Conservation (phyloP, 768 basidiomycete genomes). For the Coprinopsis sp. region DNA sequence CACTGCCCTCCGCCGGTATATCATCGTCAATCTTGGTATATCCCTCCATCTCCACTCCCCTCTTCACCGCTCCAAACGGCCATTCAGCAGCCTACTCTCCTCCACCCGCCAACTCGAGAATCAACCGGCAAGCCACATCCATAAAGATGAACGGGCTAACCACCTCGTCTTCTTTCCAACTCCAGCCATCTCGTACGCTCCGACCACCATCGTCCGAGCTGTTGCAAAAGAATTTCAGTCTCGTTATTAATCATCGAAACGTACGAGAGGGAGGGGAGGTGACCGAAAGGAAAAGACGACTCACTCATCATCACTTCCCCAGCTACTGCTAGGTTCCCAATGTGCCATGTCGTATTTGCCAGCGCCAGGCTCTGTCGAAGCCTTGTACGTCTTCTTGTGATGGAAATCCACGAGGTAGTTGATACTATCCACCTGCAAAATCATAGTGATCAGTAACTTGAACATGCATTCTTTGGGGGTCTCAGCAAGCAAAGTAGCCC, state of each 20-base stretch:
- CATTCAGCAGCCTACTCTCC: constrained; percentile 22
- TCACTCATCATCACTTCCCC: constrained; percentile 13
- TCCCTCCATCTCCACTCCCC: too few relatives aligned
- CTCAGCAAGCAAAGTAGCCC: too few relatives aligned
- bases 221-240: constrained; percentile 46
- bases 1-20: too few relatives aligned
- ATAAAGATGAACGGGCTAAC: constrained; percentile 92
- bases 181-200: background rate
- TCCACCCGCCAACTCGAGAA: constrained; percentile 84
- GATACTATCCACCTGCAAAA: constrained; percentile 86
- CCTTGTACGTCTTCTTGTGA: constrained; percentile 91
- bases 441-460: too few relatives aligned
- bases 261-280: too few relatives aligned
- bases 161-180: constrained; percentile 54
- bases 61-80: too few relatives aligned
- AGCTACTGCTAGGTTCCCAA: constrained; percentile 7
- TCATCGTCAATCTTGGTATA: too few relatives aligned
- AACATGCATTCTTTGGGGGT: too few relatives aligned
- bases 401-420: constrained; percentile 99
- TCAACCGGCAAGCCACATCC: constrained; percentile 91
- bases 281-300: constrained; percentile 44
- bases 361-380: constrained; percentile 60
- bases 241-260: constrained; percentile 37
- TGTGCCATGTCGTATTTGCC: constrained; percentile 65
- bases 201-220: constrained; percentile 39